Conservation (phyloP, 495 filamentous ascomycete genomes). For the Daldinia childiae region DNA sequence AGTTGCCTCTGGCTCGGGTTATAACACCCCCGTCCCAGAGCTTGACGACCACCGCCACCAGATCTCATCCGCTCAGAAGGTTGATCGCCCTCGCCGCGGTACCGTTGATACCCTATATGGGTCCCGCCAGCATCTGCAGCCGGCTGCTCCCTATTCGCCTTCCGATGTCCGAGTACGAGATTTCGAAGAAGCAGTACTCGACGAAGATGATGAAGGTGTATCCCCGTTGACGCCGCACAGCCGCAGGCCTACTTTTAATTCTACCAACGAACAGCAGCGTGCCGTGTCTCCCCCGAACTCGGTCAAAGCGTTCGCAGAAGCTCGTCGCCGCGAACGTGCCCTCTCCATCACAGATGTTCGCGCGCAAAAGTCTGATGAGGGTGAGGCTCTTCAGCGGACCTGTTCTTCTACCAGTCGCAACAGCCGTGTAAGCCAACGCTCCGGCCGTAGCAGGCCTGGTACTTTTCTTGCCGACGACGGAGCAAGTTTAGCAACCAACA, state of each 20-base stretch:
- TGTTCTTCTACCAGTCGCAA: conserved; percentile 72
- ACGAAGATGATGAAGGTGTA: conserved; percentile 70
- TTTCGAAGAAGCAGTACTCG: conserved; percentile 82
- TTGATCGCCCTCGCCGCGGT: conserved; percentile 62
- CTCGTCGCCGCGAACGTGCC: conserved; percentile 66
- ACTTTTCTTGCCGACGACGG: conserved; percentile 57
- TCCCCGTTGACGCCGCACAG: conserved; percentile 51
- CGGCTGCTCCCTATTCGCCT: conserved; percentile 47
- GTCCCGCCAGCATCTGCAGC: conserved; percentile 53
- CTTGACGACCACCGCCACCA: conserved; percentile 94
- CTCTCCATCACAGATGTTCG: conserved; percentile 59
- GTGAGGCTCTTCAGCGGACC: conserved; percentile 73
- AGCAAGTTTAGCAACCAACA: conserved; percentile 61
- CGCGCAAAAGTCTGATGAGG: conserved; percentile 61
- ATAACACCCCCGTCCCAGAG: conserved; percentile 84
- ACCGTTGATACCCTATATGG: conserved; percentile 64
- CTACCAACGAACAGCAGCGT: conserved; percentile 58
- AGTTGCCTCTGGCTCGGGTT: conserved; percentile 56
- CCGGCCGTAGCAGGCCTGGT: conserved; percentile 54
- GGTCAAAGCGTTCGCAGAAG: conserved; percentile 94
- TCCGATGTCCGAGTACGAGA: conserved; percentile 51
- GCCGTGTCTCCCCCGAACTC: conserved; percentile 93
- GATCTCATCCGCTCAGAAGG: conserved; percentile 68
- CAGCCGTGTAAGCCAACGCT: conserved; percentile 47
- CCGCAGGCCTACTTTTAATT: conserved; percentile 59